Base-by-base conservation (phyloP, 768 basidiomycete species). In the Boletus tomentosulus region DNA sequence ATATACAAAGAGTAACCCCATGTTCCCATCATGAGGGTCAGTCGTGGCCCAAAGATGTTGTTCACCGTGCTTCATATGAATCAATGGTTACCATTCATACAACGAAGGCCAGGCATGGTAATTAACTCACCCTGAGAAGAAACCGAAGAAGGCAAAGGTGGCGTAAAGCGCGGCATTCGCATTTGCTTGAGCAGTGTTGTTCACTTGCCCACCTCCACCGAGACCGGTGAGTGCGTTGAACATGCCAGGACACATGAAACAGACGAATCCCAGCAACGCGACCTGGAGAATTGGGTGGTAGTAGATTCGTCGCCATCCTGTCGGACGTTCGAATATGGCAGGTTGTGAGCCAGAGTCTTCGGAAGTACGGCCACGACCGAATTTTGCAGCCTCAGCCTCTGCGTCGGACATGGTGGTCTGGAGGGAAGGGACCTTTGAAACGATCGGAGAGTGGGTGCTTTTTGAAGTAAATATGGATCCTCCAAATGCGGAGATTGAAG, bases 141-240 rank as follows among this genome's bases (percentile, higher is more conserved):
- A 86, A 3, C 79, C 82, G 4, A 75, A 75, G 59, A 79, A 71
- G 19, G 84, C 80, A 61, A 86, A 85, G 8, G 78, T 80, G 1
- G 82, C 67, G 57, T 92, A 91, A 6, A 89, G 66, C 1, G 85
- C 80, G 0, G 83, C 72, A 59, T 81, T 89, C 3, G 86, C 78
- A 61, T 90, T 88, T 10, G 87, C 84, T 63, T 78, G 79, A 9
- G 81, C 86, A 3, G 73, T 75, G 4, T 78, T 50, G 60, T 87
- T 83, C 41, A 89, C 63, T 68, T 87, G 86, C 0, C 91, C 91
- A 41, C 87, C 89, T 42, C 79, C 89, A 4, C 92, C 91, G 43
- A 94, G 76, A 33, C 90, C 89, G 51, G 81, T 86, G 62, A 91
- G 73, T 0, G 89, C 83, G 62, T 91, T 92, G 72, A 88, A 91